Base-by-base conservation (phyloP, 139 green algal genomes). In the Chlamydomonas incerta region DNA sequence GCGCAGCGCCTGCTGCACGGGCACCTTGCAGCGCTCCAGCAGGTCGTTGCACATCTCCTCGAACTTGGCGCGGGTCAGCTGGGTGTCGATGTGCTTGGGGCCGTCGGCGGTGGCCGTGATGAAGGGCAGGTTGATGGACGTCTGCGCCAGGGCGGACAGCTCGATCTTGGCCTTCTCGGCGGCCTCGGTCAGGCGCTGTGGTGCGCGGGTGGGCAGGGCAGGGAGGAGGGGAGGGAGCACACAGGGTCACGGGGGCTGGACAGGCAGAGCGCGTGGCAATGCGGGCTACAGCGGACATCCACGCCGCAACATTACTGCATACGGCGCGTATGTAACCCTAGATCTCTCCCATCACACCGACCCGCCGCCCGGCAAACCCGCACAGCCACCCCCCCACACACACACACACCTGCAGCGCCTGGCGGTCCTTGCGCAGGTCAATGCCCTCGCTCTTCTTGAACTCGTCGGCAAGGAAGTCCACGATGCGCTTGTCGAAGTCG, bases 121-220 rank as follows among this genome's bases (percentile, higher is more conserved):
- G 96, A 99, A 99, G 81, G 98, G 98, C 85, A 99, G 92, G 86
- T 96, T 98, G 92, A 99, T 99, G 89, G 67, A 89, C 46, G 96
- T 98, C 88, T 97, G 92, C 31, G 86, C 87, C 31, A 96, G 82
- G 31, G 90, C 90, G 1, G 93, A 98, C 63, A 99, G 95, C 96
- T 99, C 98, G 77, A 99, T 98, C 96, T 99, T 99, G 82, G 98
- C 97, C 96, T 99, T 99, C 96, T 99, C 98, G 23, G 97, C 96
- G 20, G 97, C 94, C 94, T 99, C 98, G 2, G 96, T 99, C 75
- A 99, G 90, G 37, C 96, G 93, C 95, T 98, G 96, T n/a, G 46
- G 31, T 1, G n/a, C 33, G 73, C 10, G 34, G 23, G 35, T 33
- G 3, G 46, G 29, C 26, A 28, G 11, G 46, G 1, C 89, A 96